phyloP scores from a whole-genome alignment of 768 basidiomycete genomes.

The Chalciporus sphaerocephalus region DNA sequence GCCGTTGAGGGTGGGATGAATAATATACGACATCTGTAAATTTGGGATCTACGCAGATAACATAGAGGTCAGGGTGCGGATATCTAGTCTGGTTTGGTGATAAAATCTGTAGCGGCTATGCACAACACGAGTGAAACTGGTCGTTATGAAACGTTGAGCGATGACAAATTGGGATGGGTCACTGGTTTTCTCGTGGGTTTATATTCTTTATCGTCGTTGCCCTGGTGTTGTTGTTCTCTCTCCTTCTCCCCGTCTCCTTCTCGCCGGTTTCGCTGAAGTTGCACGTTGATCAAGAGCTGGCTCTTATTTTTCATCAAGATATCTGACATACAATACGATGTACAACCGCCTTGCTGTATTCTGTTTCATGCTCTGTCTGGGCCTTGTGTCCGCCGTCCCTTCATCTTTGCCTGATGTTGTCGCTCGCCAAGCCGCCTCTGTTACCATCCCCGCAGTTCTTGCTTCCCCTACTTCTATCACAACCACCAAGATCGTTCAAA shows the following conservation, averaged over 20 bases:
- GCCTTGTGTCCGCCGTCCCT: slow-evolving; percentile 28
- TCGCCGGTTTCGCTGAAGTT: slow-evolving; percentile 17
- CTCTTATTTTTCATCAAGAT: slow-evolving; percentile 24
- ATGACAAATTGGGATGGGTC: neutral
- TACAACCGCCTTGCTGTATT: slow-evolving; percentile 18
- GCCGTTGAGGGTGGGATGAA: slow-evolving; percentile 70
- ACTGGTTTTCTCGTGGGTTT: neutral
- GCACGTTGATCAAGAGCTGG: slow-evolving; percentile 35
- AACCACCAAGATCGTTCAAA: slow-evolving; percentile 35
- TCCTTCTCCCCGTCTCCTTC: slow-evolving; percentile 18
- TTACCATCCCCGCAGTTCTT: slow-evolving; percentile 19
- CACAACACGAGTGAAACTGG: neutral
- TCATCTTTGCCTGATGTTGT: slow-evolving; percentile 12
- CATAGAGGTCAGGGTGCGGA: no score
- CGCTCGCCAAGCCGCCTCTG: slow-evolving; percentile 21
- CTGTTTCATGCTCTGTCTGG: slow-evolving; percentile 20
- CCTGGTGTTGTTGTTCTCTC: slow-evolving; percentile 34
- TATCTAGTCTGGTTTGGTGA: no score
- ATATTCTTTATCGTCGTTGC: slow-evolving; percentile 10
- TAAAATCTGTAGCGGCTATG: no score
- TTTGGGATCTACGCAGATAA: neutral
- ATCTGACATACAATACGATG: slow-evolving; percentile 16
- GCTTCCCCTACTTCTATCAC: slow-evolving; percentile 34
- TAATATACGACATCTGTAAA: slow-evolving; percentile 6
- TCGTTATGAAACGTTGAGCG: neutral